phyloP scores from a whole-genome alignment of 139 green algal genomes.

The Zygnema cylindricum region DNA sequence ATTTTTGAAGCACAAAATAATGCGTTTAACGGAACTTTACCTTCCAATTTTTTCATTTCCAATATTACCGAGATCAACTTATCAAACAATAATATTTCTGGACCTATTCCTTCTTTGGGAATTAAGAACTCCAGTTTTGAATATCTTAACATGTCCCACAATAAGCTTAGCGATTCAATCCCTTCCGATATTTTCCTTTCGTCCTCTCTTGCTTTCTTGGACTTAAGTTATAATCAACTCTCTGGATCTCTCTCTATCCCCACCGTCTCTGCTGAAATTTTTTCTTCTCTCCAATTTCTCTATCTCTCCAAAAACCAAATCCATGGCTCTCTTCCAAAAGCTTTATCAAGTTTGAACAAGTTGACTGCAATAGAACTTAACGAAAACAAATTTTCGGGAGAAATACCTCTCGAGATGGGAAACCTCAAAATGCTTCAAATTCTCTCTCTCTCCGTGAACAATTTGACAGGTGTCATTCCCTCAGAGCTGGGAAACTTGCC shows the following conservation, averaged over 20 bases:
- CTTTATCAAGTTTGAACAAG: not conserved
- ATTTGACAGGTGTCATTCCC: constrained; percentile 10
- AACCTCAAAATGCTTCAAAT: not conserved
- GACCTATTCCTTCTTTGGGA: constrained; percentile 6
- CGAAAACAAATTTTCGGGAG: not conserved
- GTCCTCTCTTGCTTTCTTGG: not conserved
- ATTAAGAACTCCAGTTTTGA: not conserved
- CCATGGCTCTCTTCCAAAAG: not conserved
- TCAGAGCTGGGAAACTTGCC: constrained; percentile 1
- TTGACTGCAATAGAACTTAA: not conserved
- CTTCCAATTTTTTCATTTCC: not conserved
- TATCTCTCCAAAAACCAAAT: not conserved
- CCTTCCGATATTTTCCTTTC: not conserved
- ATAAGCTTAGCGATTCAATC: not conserved
- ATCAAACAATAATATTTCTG: constrained; percentile 18
- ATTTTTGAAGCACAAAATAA: not conserved
- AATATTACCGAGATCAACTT: not conserved
- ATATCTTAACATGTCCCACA: constrained; percentile 4
- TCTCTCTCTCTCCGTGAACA: not conserved
- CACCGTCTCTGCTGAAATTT: not conserved
- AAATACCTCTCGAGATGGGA: not conserved
- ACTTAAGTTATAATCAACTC: not conserved
- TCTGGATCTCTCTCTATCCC: not conserved
- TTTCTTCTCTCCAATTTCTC: not conserved
- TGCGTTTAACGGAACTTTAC: not conserved